Percentiles rank a stretch among this genome's conserved stretches.
Conservation (phyloP, 768 basidiomycete genomes). For the Agaricus bisporus region DNA sequence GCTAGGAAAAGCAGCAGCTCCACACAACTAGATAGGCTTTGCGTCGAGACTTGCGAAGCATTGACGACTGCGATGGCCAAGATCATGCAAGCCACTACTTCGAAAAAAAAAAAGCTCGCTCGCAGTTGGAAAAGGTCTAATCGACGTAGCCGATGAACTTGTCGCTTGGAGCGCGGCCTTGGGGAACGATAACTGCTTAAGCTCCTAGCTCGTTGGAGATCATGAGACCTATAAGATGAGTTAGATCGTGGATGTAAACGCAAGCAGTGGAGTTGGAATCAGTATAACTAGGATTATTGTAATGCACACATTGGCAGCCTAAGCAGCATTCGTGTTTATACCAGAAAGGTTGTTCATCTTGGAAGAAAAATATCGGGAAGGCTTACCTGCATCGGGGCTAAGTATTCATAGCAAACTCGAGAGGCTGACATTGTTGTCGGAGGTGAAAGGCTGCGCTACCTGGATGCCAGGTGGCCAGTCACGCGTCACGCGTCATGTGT, state of each 20-base stretch:
- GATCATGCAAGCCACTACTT: conserved; percentile 25
- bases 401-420: not conserved
- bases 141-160: conserved; percentile 31
- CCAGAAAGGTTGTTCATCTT: not conserved
- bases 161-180: conserved; percentile 15
- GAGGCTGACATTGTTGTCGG: too few relatives aligned
- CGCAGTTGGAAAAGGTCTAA: conserved; percentile 20
- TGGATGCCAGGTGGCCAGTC: too few relatives aligned
- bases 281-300: conserved; percentile 11
- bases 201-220: too few relatives aligned
- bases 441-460: too few relatives aligned
- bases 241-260: not conserved
- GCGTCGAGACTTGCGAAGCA: conserved; percentile 34
- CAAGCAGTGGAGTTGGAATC: not conserved
- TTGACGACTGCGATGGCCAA: conserved; percentile 30
- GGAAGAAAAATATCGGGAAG: not conserved
- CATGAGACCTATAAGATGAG: not conserved
- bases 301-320: conserved; percentile 4
- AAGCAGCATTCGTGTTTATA: conserved; percentile 2
- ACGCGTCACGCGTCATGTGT: not conserved
- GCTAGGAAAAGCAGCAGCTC: conserved; percentile 34
- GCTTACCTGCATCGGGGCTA: not conserved
- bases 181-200: not conserved
- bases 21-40: conserved; percentile 37
- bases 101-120: conserved; percentile 18